Evolutionary conservation across 225 moss, liverwort and hornwort species (phyloP).

Genomic region (Marchantia paleacea): DNA sequence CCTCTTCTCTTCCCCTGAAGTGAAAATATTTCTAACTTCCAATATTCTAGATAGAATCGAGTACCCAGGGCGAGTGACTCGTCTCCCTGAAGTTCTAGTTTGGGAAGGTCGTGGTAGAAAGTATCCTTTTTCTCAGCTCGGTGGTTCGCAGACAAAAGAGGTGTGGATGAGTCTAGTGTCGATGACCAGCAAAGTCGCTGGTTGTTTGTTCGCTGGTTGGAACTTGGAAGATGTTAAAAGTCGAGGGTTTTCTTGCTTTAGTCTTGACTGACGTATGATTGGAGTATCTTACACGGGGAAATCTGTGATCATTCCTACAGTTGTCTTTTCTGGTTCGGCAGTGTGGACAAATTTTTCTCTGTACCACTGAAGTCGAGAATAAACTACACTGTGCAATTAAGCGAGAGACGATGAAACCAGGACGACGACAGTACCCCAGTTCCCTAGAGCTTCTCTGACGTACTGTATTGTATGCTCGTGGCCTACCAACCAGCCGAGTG

Average conservation of each 20-base stretch:
- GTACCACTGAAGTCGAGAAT: not conserved
- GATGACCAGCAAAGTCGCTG: not conserved
- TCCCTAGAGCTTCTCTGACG: not conserved
- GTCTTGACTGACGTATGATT: not conserved
- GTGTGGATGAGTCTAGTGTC: no score
- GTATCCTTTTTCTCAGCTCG: no score
- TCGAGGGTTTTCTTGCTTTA: not conserved
- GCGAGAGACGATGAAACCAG: not conserved
- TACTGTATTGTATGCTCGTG: slow-evolving; percentile 4
- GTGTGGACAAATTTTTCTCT: not conserved
- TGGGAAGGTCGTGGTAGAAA: no score
- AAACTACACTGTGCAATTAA: not conserved
- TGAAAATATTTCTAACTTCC: no score
- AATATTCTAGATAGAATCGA: no score
- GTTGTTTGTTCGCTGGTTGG: not conserved
- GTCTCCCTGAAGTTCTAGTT: no score
- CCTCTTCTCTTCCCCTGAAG: no score
- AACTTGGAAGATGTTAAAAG: not conserved
- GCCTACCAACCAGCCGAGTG: not conserved
- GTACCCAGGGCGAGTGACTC: no score
- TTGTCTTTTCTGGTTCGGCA: not conserved
- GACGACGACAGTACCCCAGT: not conserved
- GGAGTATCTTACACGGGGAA: not conserved
- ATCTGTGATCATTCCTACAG: not conserved
- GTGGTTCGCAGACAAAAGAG: no score